Percentiles rank a stretch among this genome's conserved stretches.
phyloP scores from a whole-genome alignment of 441 rosid genomes.

The Raphanus hybrid region DNA sequence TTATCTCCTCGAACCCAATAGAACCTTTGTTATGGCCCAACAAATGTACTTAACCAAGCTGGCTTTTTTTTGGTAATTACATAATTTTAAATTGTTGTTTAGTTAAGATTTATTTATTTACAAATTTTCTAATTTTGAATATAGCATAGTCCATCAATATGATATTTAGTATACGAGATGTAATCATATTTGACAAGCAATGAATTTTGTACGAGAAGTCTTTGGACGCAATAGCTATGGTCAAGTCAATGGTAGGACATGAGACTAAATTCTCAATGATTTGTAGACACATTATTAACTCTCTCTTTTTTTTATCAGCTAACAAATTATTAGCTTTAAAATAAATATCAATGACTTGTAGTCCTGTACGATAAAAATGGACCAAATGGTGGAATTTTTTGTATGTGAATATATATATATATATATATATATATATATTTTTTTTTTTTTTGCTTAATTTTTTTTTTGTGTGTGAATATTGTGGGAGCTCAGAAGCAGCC shows the following conservation, averaged over 20 bases:
- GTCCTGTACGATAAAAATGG: background rate
- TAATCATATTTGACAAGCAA: background rate
- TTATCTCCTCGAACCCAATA: background rate
- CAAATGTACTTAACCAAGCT: background rate
- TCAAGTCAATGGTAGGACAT: slow-evolving; percentile 1
- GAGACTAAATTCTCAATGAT: background rate
- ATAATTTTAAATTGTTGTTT: background rate
- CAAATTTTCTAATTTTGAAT: background rate
- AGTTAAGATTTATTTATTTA: background rate
- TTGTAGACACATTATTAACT: background rate
- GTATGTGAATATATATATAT: background rate
- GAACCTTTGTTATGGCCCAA: slow-evolving; percentile 7
- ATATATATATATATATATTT: too few relatives aligned
- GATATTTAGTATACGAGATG: background rate
- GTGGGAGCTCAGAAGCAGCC: background rate
- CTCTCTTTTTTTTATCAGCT: background rate
- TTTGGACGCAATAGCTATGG: background rate
- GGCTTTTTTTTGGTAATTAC: background rate
- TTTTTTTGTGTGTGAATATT: background rate
- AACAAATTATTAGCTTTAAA: background rate
- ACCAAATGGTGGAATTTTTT: background rate
- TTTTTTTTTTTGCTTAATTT: too few relatives aligned
- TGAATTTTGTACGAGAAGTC: slow-evolving; percentile 1
- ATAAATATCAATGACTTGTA: background rate
- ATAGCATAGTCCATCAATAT: background rate